These are phyloP conservation scores for Penicillium chermesinum DNA, from an alignment of 495 filamentous ascomycete species.

Conservation along the genomic window DNA sequence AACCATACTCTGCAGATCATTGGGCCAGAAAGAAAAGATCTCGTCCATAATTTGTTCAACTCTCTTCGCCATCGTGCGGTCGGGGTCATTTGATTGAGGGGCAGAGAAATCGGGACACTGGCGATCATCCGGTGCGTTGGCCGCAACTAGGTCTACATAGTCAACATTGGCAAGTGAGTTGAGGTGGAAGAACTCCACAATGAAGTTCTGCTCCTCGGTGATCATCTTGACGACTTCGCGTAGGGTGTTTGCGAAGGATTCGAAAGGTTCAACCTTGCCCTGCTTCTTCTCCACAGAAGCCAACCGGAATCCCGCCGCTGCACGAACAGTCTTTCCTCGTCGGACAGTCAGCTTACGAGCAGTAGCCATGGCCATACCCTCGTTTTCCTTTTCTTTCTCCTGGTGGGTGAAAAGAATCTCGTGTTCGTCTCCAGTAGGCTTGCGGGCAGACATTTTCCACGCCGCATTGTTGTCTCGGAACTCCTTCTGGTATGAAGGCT, in stretches of 20 bases:
- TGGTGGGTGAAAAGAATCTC: constrained; percentile 84
- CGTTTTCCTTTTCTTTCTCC: constrained; percentile 70
- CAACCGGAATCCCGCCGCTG: constrained; percentile 55
- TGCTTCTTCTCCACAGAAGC: constrained; percentile 58
- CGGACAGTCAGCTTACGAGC: constrained; percentile 91
- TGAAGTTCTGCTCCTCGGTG: constrained; percentile 88
- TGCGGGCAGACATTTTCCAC: constrained; percentile 79
- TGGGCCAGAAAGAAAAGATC: constrained; percentile 74
- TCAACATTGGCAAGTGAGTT: constrained; percentile 70
- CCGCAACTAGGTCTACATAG: constrained; percentile 71
- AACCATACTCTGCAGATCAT: constrained; percentile 71
- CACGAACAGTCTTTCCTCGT: constrained; percentile 75
- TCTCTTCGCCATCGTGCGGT: constrained; percentile 72
- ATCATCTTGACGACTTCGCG: constrained; percentile 75
- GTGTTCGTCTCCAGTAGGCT: constrained; percentile 75
- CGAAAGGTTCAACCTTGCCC: constrained; percentile 66
- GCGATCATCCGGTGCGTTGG: constrained; percentile 61
- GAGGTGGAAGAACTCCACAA: constrained; percentile 89
- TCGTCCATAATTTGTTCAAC: constrained; percentile 82
- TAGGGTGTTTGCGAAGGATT: constrained; percentile 76
- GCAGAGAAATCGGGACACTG: constrained; percentile 61
- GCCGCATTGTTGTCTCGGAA: constrained; percentile 71
- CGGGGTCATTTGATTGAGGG: constrained; percentile 73
- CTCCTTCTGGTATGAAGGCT: constrained; percentile 72
- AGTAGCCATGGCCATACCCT: constrained; percentile 60